Conservation (phyloP, 257 asterid genomes). For the Cruciata laevipes region DNA sequence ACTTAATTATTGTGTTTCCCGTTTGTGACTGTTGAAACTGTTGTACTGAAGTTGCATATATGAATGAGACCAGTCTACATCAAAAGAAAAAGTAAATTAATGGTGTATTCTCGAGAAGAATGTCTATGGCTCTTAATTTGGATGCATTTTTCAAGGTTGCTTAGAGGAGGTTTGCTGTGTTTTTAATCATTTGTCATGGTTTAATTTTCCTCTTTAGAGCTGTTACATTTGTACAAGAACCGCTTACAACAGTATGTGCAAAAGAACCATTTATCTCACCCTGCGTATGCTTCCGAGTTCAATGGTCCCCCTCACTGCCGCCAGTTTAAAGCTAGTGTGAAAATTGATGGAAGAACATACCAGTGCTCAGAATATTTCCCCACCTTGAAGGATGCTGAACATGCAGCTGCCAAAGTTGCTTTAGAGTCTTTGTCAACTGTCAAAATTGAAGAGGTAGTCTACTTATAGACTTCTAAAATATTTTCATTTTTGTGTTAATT, state of each 20-base stretch:
- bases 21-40: too few species aligned
- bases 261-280: constrained; percentile 41
- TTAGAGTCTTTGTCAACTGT: constrained; percentile 43
- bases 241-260: constrained; percentile 63
- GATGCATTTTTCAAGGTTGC: neutral
- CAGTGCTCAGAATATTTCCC: constrained; percentile 40
- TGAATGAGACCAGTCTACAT: too few species aligned
- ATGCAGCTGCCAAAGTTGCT: constrained; percentile 79
- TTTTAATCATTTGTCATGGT: neutral
- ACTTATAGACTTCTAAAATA: neutral
- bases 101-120: neutral
- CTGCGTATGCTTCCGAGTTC: constrained; percentile 42
- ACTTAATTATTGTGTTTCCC: too few species aligned
- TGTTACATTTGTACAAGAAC: constrained; percentile 51
- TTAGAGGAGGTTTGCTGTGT: neutral
- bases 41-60: too few species aligned
- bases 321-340: constrained; percentile 52
- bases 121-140: neutral
- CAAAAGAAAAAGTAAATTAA: neutral
- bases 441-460: constrained; percentile 54
- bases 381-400: constrained; percentile 74
- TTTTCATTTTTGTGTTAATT: neutral
- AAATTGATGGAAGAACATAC: constrained; percentile 37
- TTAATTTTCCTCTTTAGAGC: constrained; percentile 24
- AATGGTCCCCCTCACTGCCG: constrained; percentile 75